Evolutionary conservation across 2,329 filamentous ascomycete species (phyloP), one percentile per base, ranked within the genome.

Genomic region (Didymella sp.): DNA sequence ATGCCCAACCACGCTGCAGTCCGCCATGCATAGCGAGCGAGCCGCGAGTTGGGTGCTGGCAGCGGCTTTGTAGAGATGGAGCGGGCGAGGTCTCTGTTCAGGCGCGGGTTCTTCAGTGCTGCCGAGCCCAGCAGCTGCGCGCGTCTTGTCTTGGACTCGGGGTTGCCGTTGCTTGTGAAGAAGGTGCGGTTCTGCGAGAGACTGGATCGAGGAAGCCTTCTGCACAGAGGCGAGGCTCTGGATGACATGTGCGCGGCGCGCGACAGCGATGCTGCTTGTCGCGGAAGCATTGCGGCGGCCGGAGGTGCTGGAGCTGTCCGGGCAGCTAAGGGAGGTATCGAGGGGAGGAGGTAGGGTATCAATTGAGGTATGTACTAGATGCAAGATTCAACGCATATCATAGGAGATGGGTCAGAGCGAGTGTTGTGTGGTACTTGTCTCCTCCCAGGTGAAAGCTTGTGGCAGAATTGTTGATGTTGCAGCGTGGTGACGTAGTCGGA

Each of bases 1-100:
- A 90, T 87, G 35, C 95, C 95, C 21, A 91, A 77, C 68, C 85
- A 85, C 2, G 89, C 87, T 30, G 92, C 89, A 28, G 85, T 82
- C 64, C 89, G 85, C 73, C 90, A 91, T 42, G 86, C 75, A 68
- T 90, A 87, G 43, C 79, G 79, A 8, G 79, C 60, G 11, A 81
- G 28, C 27, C 63, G 77, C 62, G 73, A 74, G 61, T 50, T 70
- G 46, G 72, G 69, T 33, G 58, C 44, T 27, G 75, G 62, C 40
- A 75, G 64, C 6, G 71, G 66, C 44, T 72, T 71, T 17, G 73
- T 70, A 12, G 72, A 73, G 12, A 70, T 58, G 28, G 52, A 57
- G 49, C 73, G 71, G 63, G 62, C 50, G 47, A 66, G 56, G 51
- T 51, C 58, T 48, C 59, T 62, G 56, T 58, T 68, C 49, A 63